Conservation (phyloP, 495 filamentous ascomycete species). For the Penicillium salamii region DNA sequence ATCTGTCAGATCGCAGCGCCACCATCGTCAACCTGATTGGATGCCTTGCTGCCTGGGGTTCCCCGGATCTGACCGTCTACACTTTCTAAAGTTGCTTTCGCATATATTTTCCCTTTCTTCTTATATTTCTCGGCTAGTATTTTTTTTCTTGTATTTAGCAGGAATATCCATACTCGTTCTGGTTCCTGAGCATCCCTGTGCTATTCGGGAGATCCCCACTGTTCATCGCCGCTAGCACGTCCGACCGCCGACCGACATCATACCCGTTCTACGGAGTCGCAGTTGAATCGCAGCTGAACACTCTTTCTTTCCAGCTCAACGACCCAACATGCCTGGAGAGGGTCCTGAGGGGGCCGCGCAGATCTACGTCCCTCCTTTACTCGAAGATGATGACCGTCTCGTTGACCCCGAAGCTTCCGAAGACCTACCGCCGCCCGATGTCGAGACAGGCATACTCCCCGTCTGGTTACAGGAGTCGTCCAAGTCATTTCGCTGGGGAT, state of each 20-base stretch:
- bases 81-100: constrained; percentile 8
- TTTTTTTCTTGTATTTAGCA: constrained; percentile 1
- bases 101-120: constrained; percentile 7
- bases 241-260: constrained; percentile 24
- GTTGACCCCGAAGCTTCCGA: constrained; percentile 43
- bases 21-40: constrained; percentile 15
- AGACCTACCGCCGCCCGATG: constrained; percentile 33
- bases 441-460: constrained; percentile 40
- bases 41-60: constrained; percentile 11
- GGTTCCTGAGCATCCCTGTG: constrained; percentile 15
- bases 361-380: constrained; percentile 32
- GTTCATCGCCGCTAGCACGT: constrained; percentile 15
- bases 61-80: constrained; percentile 3
- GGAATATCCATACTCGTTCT: not conserved
- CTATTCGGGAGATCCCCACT: constrained; percentile 15
- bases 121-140: constrained; percentile 1
- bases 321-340: constrained; percentile 34
- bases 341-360: constrained; percentile 32
- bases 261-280: constrained; percentile 14
- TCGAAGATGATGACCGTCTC: constrained; percentile 36
- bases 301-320: constrained; percentile 1
- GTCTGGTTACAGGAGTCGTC: constrained; percentile 55
- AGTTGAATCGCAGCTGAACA: not conserved
- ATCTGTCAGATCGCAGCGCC: constrained; percentile 1
- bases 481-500: constrained; percentile 51